These are phyloP conservation scores for Macaranga tanarius DNA, from an alignment of 441 rosid genomes.

Conservation along the genomic window DNA sequence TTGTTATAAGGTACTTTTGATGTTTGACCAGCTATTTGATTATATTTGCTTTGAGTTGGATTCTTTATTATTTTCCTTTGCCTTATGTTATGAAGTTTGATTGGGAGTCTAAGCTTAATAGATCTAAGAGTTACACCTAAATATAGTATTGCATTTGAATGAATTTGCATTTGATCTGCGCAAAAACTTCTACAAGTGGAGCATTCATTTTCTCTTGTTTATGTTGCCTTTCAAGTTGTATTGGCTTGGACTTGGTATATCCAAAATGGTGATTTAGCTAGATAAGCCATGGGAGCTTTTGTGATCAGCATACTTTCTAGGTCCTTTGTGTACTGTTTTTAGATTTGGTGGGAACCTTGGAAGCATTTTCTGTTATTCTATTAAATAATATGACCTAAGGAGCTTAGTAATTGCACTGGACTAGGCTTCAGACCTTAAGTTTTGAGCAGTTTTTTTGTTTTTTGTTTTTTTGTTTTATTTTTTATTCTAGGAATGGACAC, in stretches of 20 bases:
- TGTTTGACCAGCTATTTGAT: neutral
- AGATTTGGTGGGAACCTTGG: neutral
- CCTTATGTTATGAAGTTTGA: neutral
- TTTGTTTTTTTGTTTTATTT: neutral
- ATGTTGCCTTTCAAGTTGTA: slow-evolving; percentile 3
- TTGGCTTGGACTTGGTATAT: neutral
- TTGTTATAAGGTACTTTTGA: neutral
- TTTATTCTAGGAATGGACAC: neutral
- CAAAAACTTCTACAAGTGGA: neutral
- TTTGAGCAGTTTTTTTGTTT: too few species aligned
- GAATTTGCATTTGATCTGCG: slow-evolving; percentile 6
- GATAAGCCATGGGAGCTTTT: neutral
- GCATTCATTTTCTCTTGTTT: neutral
- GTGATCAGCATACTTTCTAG: neutral
- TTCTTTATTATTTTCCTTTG: neutral
- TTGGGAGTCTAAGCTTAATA: neutral
- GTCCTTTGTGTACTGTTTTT: slow-evolving; percentile 1
- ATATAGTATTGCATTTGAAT: neutral
- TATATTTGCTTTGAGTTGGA: neutral
- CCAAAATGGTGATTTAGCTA: slow-evolving; percentile 6
- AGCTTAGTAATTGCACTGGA: neutral
- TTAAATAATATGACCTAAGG: neutral
- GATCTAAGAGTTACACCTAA: neutral
- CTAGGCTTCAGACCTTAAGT: neutral
- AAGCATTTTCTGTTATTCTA: neutral